phyloP scores from a whole-genome alignment of 345 rosid genomes.

The Clausena lansium region DNA sequence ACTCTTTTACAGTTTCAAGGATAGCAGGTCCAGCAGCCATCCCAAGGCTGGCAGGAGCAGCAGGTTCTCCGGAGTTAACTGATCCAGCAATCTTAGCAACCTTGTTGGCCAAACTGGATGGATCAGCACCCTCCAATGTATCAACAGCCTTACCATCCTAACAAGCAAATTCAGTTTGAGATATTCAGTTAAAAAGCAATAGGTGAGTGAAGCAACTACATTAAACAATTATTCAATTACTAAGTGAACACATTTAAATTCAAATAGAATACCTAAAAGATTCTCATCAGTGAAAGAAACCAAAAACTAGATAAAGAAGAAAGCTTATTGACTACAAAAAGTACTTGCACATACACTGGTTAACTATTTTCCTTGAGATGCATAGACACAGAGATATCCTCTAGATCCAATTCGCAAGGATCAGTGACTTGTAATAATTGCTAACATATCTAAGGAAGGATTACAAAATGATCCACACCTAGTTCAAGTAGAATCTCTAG shows the following conservation, averaged over 20 bases:
- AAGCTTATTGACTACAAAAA: not conserved
- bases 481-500: not conserved
- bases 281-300: not conserved
- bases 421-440: not conserved
- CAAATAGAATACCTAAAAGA: not conserved
- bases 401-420: not conserved
- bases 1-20: constrained; percentile 72
- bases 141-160: constrained; percentile 85
- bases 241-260: not conserved
- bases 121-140: constrained; percentile 93
- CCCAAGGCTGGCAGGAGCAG: constrained; percentile 98
- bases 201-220: not conserved
- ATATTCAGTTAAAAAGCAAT: not conserved
- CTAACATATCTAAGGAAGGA: not conserved
- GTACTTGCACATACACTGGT: not conserved
- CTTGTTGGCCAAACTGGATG: constrained; percentile 93
- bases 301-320: not conserved
- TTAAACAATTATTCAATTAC: not conserved
- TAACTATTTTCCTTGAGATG: not conserved
- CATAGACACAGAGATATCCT: not conserved
- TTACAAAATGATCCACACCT: not conserved
- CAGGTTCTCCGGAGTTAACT: constrained; percentile 64
- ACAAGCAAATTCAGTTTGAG: constrained; percentile 1
- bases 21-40: constrained; percentile 86
- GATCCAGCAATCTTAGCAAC: constrained; percentile 74